Percentiles rank a stretch among this genome's conserved stretches.
phyloP scores from a whole-genome alignment of 176 grass and related monocot genomes.

The Aegilops longissima region DNA sequence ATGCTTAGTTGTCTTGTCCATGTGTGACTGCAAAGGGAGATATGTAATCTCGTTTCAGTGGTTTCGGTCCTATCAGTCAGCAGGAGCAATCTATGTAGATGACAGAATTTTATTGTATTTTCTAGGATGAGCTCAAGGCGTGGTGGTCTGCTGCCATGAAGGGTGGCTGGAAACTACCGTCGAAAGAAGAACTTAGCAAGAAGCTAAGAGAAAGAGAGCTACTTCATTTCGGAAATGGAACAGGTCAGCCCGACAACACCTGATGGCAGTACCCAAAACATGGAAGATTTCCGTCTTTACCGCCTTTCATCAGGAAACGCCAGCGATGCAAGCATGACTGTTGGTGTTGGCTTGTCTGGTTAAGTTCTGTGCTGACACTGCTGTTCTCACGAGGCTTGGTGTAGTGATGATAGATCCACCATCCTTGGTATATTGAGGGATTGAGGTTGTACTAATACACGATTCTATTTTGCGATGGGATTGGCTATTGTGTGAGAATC shows the following conservation, averaged over 20 bases:
- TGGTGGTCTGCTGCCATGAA: slow-evolving; percentile 71
- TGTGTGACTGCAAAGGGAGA: neutral
- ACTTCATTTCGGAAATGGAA: slow-evolving; percentile 32
- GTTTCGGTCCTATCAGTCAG: neutral
- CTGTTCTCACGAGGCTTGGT: neutral
- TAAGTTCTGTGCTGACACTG: neutral
- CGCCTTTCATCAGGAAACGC: neutral
- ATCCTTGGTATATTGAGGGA: slow-evolving; percentile 4
- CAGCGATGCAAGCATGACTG: neutral
- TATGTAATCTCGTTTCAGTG: neutral
- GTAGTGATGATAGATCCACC: neutral
- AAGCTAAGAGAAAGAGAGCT: slow-evolving; percentile 67
- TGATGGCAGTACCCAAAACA: neutral
- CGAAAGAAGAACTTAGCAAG: slow-evolving; percentile 54
- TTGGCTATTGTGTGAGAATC: neutral
- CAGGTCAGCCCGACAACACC: neutral
- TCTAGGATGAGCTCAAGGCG: slow-evolving; percentile 77
- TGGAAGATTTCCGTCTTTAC: neutral
- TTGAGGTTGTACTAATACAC: neutral
- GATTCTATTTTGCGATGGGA: neutral
- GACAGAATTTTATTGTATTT: slow-evolving; percentile 11
- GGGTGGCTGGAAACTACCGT: slow-evolving; percentile 55
- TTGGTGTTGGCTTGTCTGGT: neutral
- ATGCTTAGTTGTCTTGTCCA: neutral
- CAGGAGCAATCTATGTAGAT: neutral